Evolutionary conservation across 768 basidiomycete species (phyloP).

Genomic region (Leucosporidium yakuticum): DNA sequence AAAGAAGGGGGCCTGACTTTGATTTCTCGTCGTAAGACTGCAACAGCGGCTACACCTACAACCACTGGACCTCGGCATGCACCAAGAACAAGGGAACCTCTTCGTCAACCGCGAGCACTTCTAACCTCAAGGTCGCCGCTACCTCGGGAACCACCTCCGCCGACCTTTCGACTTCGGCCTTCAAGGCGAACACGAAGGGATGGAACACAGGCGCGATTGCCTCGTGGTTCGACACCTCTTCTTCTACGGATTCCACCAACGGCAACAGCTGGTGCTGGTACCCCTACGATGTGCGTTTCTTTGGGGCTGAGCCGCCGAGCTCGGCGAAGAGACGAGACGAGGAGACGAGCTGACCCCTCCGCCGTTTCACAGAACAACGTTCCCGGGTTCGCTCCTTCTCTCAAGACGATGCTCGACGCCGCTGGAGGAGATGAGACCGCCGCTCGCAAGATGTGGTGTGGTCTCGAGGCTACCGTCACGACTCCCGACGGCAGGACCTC

Average conservation of each 20-base stretch:
- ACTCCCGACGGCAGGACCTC: slow-evolving; percentile 23
- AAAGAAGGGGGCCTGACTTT: too few species aligned
- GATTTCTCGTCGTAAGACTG: too few species aligned
- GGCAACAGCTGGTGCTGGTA: slow-evolving; percentile 32
- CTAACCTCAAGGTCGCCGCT: too few species aligned
- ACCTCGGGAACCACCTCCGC: too few species aligned
- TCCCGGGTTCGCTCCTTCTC: slow-evolving; percentile 33
- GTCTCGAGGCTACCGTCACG: slow-evolving; percentile 30
- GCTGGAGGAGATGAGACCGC: slow-evolving; percentile 19
- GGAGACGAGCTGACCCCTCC: too few species aligned
- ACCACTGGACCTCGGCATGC: too few species aligned
- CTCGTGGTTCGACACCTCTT: slow-evolving; percentile 34
- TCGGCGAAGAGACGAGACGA: slow-evolving; percentile 6
- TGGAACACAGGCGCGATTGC: slow-evolving; percentile 17
- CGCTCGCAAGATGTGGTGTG: slow-evolving; percentile 34
- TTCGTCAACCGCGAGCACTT: too few species aligned
- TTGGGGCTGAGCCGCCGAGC: neutral
- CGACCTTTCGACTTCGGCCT: too few species aligned
- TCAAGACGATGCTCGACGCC: slow-evolving; percentile 32
- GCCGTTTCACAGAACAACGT: slow-evolving; percentile 18
- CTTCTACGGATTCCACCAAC: slow-evolving; percentile 29
- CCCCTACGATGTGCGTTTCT: slow-evolving; percentile 7
- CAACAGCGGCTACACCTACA: too few species aligned
- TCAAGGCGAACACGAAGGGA: neutral
- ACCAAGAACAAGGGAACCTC: too few species aligned